Evolutionary conservation across 345 rosid genomes (phyloP).

Genomic region (Gossypium bickii): DNA sequence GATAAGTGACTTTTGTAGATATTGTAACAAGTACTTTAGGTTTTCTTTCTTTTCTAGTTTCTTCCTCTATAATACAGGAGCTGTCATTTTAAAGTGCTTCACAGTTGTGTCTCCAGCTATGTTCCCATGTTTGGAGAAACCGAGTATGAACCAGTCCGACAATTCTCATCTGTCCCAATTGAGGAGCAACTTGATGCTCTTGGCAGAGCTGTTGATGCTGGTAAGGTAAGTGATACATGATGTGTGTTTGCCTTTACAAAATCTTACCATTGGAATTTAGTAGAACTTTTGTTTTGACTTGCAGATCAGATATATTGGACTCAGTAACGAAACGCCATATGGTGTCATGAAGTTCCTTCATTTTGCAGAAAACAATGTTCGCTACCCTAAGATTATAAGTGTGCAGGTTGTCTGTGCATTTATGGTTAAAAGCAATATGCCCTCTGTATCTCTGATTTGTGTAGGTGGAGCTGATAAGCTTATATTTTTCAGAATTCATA

Average conservation of each 20-base stretch:
- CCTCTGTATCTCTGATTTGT: not conserved
- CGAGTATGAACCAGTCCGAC: conserved; percentile 43
- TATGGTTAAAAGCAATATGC: not conserved
- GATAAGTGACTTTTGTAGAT: not conserved
- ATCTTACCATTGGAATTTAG: not conserved
- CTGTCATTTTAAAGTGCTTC: conserved; percentile 6
- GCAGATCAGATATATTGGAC: conserved; percentile 56
- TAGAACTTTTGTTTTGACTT: conserved; percentile 2
- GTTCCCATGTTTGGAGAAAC: conserved; percentile 65
- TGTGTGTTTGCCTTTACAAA: not conserved
- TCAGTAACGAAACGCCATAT: conserved; percentile 61
- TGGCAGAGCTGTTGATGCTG: conserved; percentile 44
- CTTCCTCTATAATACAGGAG: not conserved
- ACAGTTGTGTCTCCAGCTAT: conserved; percentile 30
- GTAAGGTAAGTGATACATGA: conserved; percentile 36
- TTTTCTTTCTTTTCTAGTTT: not conserved
- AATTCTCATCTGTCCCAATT: conserved; percentile 34
- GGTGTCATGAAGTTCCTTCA: conserved; percentile 57
- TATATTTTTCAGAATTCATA: conserved; percentile 39
- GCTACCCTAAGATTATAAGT: conserved; percentile 39
- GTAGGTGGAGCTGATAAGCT: conserved; percentile 15
- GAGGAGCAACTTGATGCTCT: conserved; percentile 64
- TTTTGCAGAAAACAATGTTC: conserved; percentile 34
- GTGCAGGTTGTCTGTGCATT: conserved; percentile 41
- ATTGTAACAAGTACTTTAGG: not conserved